Evolutionary conservation across 768 basidiomycete species (phyloP).

Genomic region (Collybiopsis luxurians): DNA sequence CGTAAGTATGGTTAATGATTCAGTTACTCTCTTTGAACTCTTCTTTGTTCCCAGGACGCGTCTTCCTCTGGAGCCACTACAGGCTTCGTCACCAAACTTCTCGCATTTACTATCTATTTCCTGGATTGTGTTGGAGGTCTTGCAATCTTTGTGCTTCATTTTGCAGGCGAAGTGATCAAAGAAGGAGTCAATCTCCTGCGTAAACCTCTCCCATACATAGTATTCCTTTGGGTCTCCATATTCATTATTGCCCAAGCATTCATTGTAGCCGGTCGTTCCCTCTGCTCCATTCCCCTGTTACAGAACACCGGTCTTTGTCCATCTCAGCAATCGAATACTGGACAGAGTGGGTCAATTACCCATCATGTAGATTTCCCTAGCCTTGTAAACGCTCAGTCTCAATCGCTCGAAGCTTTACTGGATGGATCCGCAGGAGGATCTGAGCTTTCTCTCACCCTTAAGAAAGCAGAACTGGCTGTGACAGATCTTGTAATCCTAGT

Average conservation of each 20-base stretch:
- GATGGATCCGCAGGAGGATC: conserved; percentile 35
- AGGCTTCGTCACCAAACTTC: too few species aligned
- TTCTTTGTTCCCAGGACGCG: too few species aligned
- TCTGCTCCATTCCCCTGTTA: not conserved
- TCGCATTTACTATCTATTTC: too few species aligned
- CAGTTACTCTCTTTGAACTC: too few species aligned
- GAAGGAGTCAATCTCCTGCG: too few species aligned
- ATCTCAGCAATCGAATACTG: not conserved
- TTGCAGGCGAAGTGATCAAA: too few species aligned
- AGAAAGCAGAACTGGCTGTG: conserved; percentile 53
- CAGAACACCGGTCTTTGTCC: not conserved
- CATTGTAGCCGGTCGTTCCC: not conserved
- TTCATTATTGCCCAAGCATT: not conserved
- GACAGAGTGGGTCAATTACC: not conserved
- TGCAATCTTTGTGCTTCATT: too few species aligned
- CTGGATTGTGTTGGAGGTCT: too few species aligned
- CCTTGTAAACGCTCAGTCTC: not conserved
- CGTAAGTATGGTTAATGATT: too few species aligned
- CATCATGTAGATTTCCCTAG: not conserved
- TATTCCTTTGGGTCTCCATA: not conserved
- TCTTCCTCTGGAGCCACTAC: too few species aligned
- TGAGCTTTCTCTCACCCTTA: conserved; percentile 37
- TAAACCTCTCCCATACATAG: not conserved
- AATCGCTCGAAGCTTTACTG: not conserved
- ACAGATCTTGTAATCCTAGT: conserved; percentile 43